Percentiles rank a stretch among this genome's conserved stretches.
These are phyloP conservation scores for Mycocentrospora acerina DNA, from an alignment of 2,329 filamentous ascomycete genomes.

Conservation along the genomic window DNA sequence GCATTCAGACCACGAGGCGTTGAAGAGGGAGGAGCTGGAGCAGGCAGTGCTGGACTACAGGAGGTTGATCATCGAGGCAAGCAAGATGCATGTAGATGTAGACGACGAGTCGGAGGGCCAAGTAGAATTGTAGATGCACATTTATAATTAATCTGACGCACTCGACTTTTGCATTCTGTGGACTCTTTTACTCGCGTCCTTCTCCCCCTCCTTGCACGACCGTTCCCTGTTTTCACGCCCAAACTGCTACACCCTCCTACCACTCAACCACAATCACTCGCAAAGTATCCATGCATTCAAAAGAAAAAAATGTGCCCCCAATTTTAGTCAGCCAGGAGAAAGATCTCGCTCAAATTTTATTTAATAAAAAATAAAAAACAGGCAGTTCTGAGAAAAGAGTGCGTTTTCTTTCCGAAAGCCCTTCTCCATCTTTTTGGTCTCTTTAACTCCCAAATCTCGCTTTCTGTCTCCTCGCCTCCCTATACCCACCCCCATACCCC, in stretches of 20 bases:
- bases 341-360: constrained; percentile 27
- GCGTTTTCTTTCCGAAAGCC: no score
- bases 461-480: no score
- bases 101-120: constrained; percentile 7
- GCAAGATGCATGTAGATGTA: constrained; percentile 24
- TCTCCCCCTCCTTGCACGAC: no score
- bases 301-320: constrained; percentile 25
- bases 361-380: constrained; percentile 8
- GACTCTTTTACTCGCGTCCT: no score
- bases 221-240: no score
- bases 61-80: constrained; percentile 44
- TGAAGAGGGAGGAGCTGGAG: constrained; percentile 75
- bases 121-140: constrained; percentile 23
- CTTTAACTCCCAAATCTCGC: no score
- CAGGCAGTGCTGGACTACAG: constrained; percentile 78
- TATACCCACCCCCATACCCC: no score
- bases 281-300: background rate
- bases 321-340: constrained; percentile 40
- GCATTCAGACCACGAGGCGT: constrained; percentile 78
- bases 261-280: no score
- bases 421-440: no score
- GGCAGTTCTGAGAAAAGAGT: constrained; percentile 37
- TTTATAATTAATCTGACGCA: no score
- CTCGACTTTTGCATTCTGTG: no score
- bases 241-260: no score